Conservation (phyloP, 2,329 filamentous ascomycete species). For the Xylariaceae sp. region DNA sequence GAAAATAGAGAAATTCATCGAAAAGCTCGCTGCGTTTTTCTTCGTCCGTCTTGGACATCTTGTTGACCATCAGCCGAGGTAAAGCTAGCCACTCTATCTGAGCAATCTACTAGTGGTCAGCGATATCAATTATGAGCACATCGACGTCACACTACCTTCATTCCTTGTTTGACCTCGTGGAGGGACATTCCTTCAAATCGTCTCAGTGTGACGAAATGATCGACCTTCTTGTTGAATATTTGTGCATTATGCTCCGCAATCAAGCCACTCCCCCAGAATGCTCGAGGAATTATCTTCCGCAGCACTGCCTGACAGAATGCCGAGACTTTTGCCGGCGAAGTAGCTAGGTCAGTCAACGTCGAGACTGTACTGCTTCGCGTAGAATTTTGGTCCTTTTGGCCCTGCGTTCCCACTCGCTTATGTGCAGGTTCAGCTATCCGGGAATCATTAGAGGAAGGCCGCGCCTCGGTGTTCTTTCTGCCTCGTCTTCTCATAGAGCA, state of each 20-base stretch:
- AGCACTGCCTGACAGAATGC: conserved; percentile 81
- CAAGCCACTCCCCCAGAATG: conserved; percentile 65
- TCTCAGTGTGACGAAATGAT: conserved; percentile 71
- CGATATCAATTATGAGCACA: conserved; percentile 1
- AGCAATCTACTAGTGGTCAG: conserved; percentile 48
- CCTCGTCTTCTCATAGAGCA: conserved; percentile 6
- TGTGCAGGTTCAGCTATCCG: conserved; percentile 16
- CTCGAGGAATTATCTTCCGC: conserved; percentile 65
- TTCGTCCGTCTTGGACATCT: conserved; percentile 66
- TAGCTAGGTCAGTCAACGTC: conserved; percentile 63
- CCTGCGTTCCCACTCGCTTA: too few species aligned
- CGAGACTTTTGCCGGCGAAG: conserved; percentile 65
- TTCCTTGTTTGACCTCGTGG: conserved; percentile 69
- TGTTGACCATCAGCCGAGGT: conserved; percentile 42
- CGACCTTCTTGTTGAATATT: conserved; percentile 62
- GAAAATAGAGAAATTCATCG: conserved; percentile 81
- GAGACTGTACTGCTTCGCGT: too few species aligned
- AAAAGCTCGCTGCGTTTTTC: conserved; percentile 76
- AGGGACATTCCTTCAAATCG: conserved; percentile 78
- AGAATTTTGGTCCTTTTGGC: too few species aligned
- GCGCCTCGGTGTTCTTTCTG: too few species aligned
- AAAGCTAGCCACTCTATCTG: conserved; percentile 70
- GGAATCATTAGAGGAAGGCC: conserved; percentile 32
- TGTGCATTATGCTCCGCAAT: conserved; percentile 55
- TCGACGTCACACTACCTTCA: conserved; percentile 56